Percentiles rank a stretch among this genome's conserved stretches.
These are phyloP conservation scores for Castanospermum australe DNA, from an alignment of 306 rosid species.

Conservation along the genomic window DNA sequence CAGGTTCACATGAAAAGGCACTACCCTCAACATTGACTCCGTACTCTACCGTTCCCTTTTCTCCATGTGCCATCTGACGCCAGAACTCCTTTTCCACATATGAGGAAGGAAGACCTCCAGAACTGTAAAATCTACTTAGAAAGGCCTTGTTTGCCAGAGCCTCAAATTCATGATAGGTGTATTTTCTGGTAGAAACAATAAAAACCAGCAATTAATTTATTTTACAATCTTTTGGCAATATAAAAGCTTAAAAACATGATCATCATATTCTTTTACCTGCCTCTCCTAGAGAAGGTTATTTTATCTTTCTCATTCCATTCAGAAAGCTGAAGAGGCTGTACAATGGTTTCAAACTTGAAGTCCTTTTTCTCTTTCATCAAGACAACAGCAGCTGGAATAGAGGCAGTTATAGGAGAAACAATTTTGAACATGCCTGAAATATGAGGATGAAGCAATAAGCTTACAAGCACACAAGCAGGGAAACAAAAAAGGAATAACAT, in stretches of 20 bases:
- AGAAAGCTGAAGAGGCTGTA: constrained; percentile 41
- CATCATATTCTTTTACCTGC: constrained; percentile 29
- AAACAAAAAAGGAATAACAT: background rate
- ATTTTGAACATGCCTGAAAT: constrained; percentile 43
- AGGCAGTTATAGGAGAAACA: constrained; percentile 34
- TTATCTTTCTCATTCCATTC: constrained; percentile 23
- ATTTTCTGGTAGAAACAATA: constrained; percentile 27
- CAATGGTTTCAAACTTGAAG: constrained; percentile 43
- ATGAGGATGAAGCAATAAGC: background rate
- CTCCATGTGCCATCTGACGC: constrained; percentile 31
- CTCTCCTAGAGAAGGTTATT: constrained; percentile 13
- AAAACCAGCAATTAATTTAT: background rate
- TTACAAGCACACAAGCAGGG: background rate
- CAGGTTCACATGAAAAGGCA: constrained; percentile 43
- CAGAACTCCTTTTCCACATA: constrained; percentile 42
- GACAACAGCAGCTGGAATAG: constrained; percentile 35
- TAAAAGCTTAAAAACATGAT: background rate
- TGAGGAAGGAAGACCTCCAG: constrained; percentile 20
- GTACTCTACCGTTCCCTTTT: constrained; percentile 32
- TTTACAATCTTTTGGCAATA: background rate
- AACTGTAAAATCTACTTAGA: constrained; percentile 13
- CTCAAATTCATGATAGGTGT: constrained; percentile 37
- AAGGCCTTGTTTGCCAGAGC: constrained; percentile 27
- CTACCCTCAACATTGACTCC: constrained; percentile 47
- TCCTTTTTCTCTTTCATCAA: constrained; percentile 26